Base-by-base conservation (phyloP, 2,329 filamentous ascomycete genomes). In the Pseudogymnoascus sp. region DNA sequence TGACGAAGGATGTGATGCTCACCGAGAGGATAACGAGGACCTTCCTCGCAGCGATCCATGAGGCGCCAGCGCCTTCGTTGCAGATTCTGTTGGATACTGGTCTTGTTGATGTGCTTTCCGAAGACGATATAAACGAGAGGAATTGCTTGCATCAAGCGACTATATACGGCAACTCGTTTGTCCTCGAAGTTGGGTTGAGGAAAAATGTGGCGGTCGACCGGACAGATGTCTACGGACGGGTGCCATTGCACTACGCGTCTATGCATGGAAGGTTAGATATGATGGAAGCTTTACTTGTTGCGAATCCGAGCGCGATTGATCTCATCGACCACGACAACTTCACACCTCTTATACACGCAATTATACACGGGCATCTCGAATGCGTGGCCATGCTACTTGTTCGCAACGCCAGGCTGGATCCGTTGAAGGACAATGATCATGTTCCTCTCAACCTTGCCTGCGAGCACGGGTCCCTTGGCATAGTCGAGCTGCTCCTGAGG, bases 71-170 rank as follows among this genome's bases (percentile, higher is more conserved):
- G 66, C 84, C 89, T 28, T 87, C 92, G 7, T 79, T 97, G 18
- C 83, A 85, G 64, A 79, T 91, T 5, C 82, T 99, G 25, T 79
- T 97, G 25, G 86, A 90, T 59, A 96, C 92, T 2, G 85, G 85
- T 0, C 78, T 94, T 23, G 90, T 99, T 35, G 89, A 97, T 73
- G 82, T 97, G n/a, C 87, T 91, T 70, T 94, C 92, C 0, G 91
- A 96, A 70, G 94, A 99, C 73, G 92, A 97, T 70, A 97, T 99
- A 74, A 99, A 97, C 70, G 93, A 97, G 77, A 84, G 94, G 42
- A 99, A 97, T 71, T 96, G 92, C 72, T 80, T 99, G 56, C 94
- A 99, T 70, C 94, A 97, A 76, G 91, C 94, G n/a, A 89, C 92
- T 0, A 97, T 97, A 61, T 96, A 95, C 65, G 92, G 92, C 18